Conservation (phyloP, 176 grass and related monocot species). For the Microstegium vimineum region DNA sequence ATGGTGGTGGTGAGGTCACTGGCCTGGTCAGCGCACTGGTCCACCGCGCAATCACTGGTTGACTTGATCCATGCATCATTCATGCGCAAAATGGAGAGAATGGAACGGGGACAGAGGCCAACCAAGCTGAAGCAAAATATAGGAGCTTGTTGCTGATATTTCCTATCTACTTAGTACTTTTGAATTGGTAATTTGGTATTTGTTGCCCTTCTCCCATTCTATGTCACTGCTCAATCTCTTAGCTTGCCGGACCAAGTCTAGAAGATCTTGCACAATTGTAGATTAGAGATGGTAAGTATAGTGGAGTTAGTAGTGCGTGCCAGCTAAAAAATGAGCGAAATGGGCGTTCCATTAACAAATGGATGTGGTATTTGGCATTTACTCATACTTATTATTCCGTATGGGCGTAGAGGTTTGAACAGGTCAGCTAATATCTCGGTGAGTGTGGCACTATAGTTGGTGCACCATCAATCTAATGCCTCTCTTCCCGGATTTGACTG, state of each 20-base stretch:
- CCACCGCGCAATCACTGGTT: not conserved
- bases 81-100: not conserved
- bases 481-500: not conserved
- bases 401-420: not conserved
- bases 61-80: conserved; percentile 17
- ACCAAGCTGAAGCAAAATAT: not conserved
- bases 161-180: not conserved
- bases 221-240: not conserved
- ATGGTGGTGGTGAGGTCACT: not conserved
- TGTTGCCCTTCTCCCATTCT: not conserved
- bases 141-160: not conserved
- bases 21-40: not conserved
- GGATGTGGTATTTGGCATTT: not conserved
- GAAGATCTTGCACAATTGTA: not conserved
- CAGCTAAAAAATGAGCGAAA: not conserved
- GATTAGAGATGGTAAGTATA: not conserved
- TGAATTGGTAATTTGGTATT: not conserved
- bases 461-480: not conserved
- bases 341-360: not conserved
- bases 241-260: not conserved
- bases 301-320: conserved; percentile 18
- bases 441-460: not conserved
- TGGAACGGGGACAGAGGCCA: not conserved
- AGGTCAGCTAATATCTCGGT: not conserved
- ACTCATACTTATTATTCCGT: too few relatives aligned